Evolutionary conservation across 140 eudicot species (phyloP).

Genomic region (Eryngium alpinum): DNA sequence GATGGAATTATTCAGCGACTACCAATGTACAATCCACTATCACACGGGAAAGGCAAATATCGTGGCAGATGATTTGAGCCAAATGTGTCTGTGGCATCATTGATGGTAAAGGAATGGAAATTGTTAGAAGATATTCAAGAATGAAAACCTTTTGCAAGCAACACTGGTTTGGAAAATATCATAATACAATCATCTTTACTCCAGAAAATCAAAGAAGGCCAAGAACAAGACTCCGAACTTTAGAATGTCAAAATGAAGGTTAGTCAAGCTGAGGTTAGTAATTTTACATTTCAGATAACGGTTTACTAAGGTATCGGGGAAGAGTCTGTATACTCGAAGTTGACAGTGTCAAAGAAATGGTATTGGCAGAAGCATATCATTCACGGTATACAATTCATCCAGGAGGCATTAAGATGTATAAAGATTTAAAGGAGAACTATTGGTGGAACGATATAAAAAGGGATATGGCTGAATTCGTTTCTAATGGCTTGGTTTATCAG

Average conservation of each 20-base stretch:
- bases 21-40: too few species aligned
- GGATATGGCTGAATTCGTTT: conserved; percentile 1
- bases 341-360: background rate
- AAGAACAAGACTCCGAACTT: too few species aligned
- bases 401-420: background rate
- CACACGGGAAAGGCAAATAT: too few species aligned
- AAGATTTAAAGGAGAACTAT: background rate
- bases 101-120: background rate
- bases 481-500: too few species aligned
- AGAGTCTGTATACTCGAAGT: background rate
- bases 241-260: too few species aligned
- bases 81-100: background rate
- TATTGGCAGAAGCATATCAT: background rate
- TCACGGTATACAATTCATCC: background rate
- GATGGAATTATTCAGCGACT: too few species aligned
- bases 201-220: too few species aligned
- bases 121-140: background rate
- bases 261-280: too few species aligned
- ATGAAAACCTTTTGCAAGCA: background rate
- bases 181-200: background rate
- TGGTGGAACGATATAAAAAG: conserved; percentile 17
- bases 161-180: background rate
- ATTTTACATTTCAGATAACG: too few species aligned
- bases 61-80: background rate
- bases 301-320: too few species aligned